phyloP scores from a whole-genome alignment of 352 stramenopile species.

The Stramenopiles sp. region DNA sequence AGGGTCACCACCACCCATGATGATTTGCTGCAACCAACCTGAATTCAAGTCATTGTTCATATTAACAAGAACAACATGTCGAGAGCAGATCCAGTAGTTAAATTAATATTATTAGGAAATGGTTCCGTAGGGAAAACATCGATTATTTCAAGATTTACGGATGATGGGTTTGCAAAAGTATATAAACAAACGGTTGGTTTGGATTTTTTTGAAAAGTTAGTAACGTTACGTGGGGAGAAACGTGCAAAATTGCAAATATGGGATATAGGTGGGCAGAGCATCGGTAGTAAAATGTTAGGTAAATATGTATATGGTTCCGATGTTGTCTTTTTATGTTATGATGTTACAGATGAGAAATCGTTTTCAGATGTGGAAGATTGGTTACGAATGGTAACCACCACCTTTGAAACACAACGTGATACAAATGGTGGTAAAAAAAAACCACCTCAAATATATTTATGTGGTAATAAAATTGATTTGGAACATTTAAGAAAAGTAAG shows the following conservation, averaged over 20 bases:
- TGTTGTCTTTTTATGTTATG: slow-evolving; percentile 53
- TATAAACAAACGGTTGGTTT: slow-evolving; percentile 63
- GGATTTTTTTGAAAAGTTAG: slow-evolving; percentile 61
- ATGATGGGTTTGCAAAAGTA: slow-evolving; percentile 44
- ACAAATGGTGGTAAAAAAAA: slow-evolving; percentile 21
- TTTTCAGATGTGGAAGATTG: slow-evolving; percentile 55
- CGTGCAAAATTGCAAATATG: slow-evolving; percentile 50
- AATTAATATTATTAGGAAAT: slow-evolving; percentile 56
- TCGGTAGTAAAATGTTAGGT: slow-evolving; percentile 53
- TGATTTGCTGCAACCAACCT: too few relatives aligned
- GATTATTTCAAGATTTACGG: slow-evolving; percentile 51
- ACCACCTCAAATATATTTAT: slow-evolving; percentile 33
- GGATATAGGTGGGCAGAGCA: slow-evolving; percentile 64
- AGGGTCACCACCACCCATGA: too few relatives aligned
- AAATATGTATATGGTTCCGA: slow-evolving; percentile 56
- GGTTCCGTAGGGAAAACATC: slow-evolving; percentile 57
- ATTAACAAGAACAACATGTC: too few relatives aligned
- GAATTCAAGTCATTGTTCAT: too few relatives aligned
- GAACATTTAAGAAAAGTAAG: slow-evolving; percentile 43
- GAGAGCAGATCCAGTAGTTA: slow-evolving; percentile 15
- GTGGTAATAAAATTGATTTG: slow-evolving; percentile 63
- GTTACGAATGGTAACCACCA: slow-evolving; percentile 26
- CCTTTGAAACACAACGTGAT: slow-evolving; percentile 12
- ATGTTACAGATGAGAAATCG: slow-evolving; percentile 53
- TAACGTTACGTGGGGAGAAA: slow-evolving; percentile 43